Percentiles rank a stretch among this genome's conserved stretches.
These are phyloP conservation scores for Dictyophora rubrovolvata DNA, from an alignment of 768 basidiomycete genomes.

Conservation along the genomic window DNA sequence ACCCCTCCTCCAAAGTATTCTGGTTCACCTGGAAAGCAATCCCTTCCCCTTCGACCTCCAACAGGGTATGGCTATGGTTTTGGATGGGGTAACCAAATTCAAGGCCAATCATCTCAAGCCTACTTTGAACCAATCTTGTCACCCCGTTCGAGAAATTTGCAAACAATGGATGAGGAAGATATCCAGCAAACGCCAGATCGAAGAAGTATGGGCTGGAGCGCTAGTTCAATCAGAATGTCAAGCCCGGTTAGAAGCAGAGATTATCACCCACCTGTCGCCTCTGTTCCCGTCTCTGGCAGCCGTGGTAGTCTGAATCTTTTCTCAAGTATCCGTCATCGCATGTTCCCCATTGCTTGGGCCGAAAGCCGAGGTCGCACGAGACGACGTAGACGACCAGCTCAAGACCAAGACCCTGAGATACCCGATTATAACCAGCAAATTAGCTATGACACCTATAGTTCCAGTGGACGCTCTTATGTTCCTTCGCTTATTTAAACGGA, in stretches of 20 bases:
- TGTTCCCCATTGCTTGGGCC: conserved; percentile 4
- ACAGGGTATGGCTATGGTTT: conserved; percentile 6
- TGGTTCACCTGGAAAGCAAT: not conserved
- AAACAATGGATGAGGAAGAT: not conserved
- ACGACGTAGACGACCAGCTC: not conserved
- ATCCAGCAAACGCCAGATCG: not conserved
- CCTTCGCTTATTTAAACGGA: conserved; percentile 7
- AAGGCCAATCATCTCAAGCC: not conserved
- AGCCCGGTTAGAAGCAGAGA: not conserved
- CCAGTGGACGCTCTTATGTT: conserved; percentile 2
- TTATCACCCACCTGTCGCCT: not conserved
- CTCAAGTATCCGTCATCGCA: conserved; percentile 1
- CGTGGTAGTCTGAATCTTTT: not conserved
- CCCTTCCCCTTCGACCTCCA: not conserved
- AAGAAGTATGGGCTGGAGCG: conserved; percentile 3
- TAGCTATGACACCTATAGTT: not conserved
- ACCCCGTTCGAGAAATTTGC: not conserved
- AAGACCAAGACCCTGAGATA: not conserved
- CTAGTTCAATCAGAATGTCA: not conserved
- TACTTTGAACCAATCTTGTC: not conserved
- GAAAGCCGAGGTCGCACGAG: not conserved
- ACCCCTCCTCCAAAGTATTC: conserved; percentile 5
- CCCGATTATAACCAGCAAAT: not conserved
- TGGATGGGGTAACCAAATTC: conserved; percentile 5
- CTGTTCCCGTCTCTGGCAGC: not conserved